Evolutionary conservation across 2,329 filamentous ascomycete genomes (phyloP).

Genomic region (Fusarium sp.): DNA sequence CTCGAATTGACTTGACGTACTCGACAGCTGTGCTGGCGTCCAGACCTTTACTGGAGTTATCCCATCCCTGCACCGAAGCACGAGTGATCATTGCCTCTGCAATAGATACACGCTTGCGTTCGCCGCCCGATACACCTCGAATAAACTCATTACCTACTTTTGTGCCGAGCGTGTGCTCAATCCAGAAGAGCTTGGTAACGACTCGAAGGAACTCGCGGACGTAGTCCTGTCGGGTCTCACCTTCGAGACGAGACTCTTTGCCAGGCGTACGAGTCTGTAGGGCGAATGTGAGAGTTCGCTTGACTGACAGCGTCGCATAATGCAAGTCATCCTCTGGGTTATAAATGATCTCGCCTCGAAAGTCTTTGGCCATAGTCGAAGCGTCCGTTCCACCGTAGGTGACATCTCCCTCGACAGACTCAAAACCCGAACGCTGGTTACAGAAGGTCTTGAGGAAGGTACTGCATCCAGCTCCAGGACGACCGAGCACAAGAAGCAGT

Average conservation of each 20-base stretch:
- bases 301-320: slow-evolving; percentile 75
- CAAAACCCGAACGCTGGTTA: slow-evolving; percentile 74
- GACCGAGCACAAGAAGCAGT: slow-evolving; percentile 74
- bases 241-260: slow-evolving; percentile 62
- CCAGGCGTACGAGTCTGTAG: slow-evolving; percentile 71
- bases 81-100: slow-evolving; percentile 71
- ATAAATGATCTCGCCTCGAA: slow-evolving; percentile 72
- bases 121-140: slow-evolving; percentile 71
- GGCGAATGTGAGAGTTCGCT: slow-evolving; percentile 74
- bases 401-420: slow-evolving; percentile 71
- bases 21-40: slow-evolving; percentile 80
- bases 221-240: slow-evolving; percentile 67
- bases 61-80: slow-evolving; percentile 77
- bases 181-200: slow-evolving; percentile 77
- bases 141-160: slow-evolving; percentile 76
- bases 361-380: slow-evolving; percentile 61
- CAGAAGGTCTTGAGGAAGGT: slow-evolving; percentile 77
- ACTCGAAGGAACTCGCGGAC: slow-evolving; percentile 66
- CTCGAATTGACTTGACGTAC: slow-evolving; percentile 71
- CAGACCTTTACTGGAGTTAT: slow-evolving; percentile 77
- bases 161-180: slow-evolving; percentile 75
- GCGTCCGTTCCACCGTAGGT: slow-evolving; percentile 66
- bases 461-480: slow-evolving; percentile 76
- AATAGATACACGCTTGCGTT: slow-evolving; percentile 80
- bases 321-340: slow-evolving; percentile 77